Conservation (phyloP, 176 grass and related monocot species). For the Triticum turgidum region DNA sequence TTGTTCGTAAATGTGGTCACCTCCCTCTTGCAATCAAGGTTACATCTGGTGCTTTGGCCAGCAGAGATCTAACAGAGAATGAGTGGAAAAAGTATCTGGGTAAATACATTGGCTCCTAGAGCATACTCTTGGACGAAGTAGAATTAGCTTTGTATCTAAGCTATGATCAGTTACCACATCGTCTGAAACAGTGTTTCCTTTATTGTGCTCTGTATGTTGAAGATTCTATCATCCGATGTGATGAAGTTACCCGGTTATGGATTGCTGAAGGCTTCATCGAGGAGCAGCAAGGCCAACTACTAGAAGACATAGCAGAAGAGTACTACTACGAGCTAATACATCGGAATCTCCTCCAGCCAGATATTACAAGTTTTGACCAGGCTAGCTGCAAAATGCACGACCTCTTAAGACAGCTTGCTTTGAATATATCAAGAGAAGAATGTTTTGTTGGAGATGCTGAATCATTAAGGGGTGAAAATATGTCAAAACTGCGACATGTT, state of each 20-base stretch:
- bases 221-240: fast-evolving
- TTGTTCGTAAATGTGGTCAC: too few relatives aligned
- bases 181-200: conserved; percentile 46
- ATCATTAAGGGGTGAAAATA: too few relatives aligned
- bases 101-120: conserved; percentile 14
- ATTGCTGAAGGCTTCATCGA: conserved; percentile 19
- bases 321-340: too few relatives aligned
- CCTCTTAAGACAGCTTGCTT: too few relatives aligned
- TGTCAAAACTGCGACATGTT: too few relatives aligned
- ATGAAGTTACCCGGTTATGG: conserved; percentile 23
- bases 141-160: conserved; percentile 30
- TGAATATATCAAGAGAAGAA: too few relatives aligned
- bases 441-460: too few relatives aligned
- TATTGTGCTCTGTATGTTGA: conserved; percentile 14
- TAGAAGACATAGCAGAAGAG: background rate
- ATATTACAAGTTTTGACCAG: too few relatives aligned
- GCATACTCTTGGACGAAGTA: background rate
- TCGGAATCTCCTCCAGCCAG: too few relatives aligned
- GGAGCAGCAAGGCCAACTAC: background rate
- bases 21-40: too few relatives aligned
- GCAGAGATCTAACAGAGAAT: background rate
- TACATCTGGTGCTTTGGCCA: background rate
- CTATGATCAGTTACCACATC: conserved; percentile 24
- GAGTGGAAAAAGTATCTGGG: conserved; percentile 22
- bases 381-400: too few relatives aligned